A percentile compares a stretch with the other conserved stretches of the same genome.
phyloP scores from a whole-genome alignment of 257 asterid genomes.

The Nicotiana otophora region DNA sequence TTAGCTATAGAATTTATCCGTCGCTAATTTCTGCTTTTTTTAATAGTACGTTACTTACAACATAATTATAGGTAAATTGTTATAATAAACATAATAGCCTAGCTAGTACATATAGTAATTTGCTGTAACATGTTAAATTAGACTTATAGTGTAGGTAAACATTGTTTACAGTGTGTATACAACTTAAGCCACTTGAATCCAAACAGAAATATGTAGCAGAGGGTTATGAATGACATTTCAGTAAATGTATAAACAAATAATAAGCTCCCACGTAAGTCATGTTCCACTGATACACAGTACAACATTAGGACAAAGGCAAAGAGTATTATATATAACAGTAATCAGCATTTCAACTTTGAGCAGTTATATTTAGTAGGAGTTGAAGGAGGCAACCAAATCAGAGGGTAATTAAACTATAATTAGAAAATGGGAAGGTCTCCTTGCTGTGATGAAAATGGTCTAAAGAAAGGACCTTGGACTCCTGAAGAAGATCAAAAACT shows the following conservation, averaged over 20 bases:
- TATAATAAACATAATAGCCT: too few species aligned
- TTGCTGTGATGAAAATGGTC: neutral
- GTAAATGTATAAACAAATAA: neutral
- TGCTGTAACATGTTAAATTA: too few species aligned
- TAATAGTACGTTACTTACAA: too few species aligned
- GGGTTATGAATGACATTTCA: too few species aligned
- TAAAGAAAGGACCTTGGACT: conserved; percentile 10
- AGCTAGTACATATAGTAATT: too few species aligned
- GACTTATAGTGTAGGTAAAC: too few species aligned
- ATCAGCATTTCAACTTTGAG: neutral
- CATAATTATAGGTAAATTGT: too few species aligned
- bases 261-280: neutral
- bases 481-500: conserved; percentile 14
- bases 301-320: neutral
- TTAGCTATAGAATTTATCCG: too few species aligned
- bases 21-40: too few species aligned
- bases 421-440: conserved; percentile 43
- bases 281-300: neutral
- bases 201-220: too few species aligned
- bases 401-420: neutral
- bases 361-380: neutral
- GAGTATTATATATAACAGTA: neutral
- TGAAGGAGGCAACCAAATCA: neutral
- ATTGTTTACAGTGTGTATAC: too few species aligned
- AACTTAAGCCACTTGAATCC: too few species aligned